Evolutionary conservation across 2,329 filamentous ascomycete species (phyloP).

Genomic region (Scedosporium minutisporum): DNA sequence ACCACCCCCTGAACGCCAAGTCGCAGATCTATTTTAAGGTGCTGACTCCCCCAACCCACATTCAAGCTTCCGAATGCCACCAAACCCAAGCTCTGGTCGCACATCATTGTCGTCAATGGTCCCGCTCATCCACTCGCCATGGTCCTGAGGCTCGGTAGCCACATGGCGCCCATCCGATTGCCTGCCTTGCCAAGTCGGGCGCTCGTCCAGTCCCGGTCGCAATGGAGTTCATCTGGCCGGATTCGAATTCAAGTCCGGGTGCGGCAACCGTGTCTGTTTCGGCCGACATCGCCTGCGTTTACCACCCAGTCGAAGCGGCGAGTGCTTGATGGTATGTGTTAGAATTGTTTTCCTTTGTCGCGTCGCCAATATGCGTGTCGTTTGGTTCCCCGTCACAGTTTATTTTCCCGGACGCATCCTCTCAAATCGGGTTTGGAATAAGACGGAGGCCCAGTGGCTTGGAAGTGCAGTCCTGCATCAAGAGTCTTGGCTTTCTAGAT

Average conservation of each 20-base stretch:
- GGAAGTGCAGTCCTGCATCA: no score
- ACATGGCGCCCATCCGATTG: background rate
- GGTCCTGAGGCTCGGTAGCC: background rate
- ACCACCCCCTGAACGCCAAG: background rate
- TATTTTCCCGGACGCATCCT: background rate
- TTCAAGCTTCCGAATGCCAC: background rate
- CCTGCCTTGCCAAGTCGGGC: slow-evolving; percentile 12
- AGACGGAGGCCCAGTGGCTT: no score
- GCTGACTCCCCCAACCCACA: background rate
- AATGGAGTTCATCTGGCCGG: background rate
- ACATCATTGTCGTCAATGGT: background rate
- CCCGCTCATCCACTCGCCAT: background rate
- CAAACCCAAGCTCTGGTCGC: background rate
- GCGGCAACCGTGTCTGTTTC: background rate
- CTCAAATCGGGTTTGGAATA: no score
- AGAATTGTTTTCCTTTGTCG: background rate
- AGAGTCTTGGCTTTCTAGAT: no score
- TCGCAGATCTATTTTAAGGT: background rate
- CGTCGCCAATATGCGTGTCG: background rate
- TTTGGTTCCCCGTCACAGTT: background rate
- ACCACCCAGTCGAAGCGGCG: background rate
- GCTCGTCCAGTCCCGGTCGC: slow-evolving; percentile 12
- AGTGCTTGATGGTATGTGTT: background rate
- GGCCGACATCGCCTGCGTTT: background rate
- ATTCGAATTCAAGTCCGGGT: background rate